phyloP scores from a whole-genome alignment of 139 green algal species.

The Parachlorella kessleri region DNA sequence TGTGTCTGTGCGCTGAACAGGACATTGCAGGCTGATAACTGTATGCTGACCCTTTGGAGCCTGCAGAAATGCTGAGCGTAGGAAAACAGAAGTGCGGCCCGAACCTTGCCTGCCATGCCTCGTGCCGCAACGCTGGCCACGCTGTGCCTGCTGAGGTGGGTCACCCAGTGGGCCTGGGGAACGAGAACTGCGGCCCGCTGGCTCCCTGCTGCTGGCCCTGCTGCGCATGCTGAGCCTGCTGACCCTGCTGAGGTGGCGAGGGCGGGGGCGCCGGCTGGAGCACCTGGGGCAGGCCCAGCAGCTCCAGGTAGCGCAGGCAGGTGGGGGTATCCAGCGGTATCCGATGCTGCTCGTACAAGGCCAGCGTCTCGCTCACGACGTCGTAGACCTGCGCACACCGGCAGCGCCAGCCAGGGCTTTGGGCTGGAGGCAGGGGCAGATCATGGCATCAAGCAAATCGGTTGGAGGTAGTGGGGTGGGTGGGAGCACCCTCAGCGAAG shows the following conservation, averaged over 20 bases:
- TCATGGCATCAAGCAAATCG: background rate
- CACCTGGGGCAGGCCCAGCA: conserved; percentile 6
- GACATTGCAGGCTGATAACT: no score
- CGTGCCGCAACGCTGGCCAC: no score
- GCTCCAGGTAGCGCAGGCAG: conserved; percentile 7
- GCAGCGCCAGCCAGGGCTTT: background rate
- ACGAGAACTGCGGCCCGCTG: no score
- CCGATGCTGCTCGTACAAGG: conserved; percentile 16
- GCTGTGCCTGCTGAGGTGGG: no score
- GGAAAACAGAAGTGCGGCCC: no score
- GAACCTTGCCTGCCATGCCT: no score
- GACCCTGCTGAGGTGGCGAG: background rate
- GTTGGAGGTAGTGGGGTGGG: background rate
- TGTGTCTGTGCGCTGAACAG: no score
- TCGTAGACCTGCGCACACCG: conserved; percentile 1
- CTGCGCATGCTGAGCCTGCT: background rate
- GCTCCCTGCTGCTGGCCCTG: background rate
- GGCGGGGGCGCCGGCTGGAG: background rate
- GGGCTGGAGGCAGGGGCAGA: background rate
- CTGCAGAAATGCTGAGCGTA: no score
- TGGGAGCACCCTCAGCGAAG: no score
- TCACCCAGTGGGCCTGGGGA: no score
- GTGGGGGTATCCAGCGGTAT: background rate
- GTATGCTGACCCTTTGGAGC: no score
- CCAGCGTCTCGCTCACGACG: conserved; percentile 9